Evolutionary conservation across 2,329 filamentous ascomycete genomes (phyloP), one percentile per base, ranked within the genome.

Genomic region (Diplocarpon mali): DNA sequence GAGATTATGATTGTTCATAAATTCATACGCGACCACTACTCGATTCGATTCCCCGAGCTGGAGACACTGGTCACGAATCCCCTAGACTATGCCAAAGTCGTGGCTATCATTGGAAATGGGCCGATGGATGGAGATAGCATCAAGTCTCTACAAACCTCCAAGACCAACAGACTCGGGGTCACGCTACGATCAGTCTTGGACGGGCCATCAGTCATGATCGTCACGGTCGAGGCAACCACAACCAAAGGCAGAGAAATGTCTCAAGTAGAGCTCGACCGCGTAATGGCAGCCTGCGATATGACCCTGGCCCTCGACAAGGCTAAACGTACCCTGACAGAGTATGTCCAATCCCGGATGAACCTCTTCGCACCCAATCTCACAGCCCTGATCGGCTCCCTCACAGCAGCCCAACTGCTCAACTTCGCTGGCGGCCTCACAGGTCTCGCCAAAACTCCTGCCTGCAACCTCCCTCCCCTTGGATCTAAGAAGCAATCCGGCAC

Each of bases 321-420:
- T 24, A 95, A 95, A 65, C 82, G 76, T 50, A 84, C 80, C 0
- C 73, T 98, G 44, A 94, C 86, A 2, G 83, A 92, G 61, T 98
- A 95, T 59, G 92, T 98, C 13, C 86, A 95, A 65, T 95, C 90
- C 30, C 85, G 92, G 50, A 96, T 98, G 86, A 92, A 84, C 54
- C 73, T 94, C 29, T 96, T 96, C 61, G 92, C 92, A 4, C 92
- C 92, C 0, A 98, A 98, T 58, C 67, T 96, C 43, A 95, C 92
- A 0, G 81, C 80, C 1, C 75, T 98, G 14, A 85, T 98, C 46
- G 92, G 92, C 14, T 92, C 90, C 0, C 73, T 95, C 14, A 95
- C 90, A 2, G 90, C 92, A 7, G 92, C 92, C 3, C 90, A 96
- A 65, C 76, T 98, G n/a, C 83, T 98, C 57, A 95, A 95, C 64